Evolutionary conservation across 441 rosid species (phyloP).

Genomic region (Syzygium malaccense): DNA sequence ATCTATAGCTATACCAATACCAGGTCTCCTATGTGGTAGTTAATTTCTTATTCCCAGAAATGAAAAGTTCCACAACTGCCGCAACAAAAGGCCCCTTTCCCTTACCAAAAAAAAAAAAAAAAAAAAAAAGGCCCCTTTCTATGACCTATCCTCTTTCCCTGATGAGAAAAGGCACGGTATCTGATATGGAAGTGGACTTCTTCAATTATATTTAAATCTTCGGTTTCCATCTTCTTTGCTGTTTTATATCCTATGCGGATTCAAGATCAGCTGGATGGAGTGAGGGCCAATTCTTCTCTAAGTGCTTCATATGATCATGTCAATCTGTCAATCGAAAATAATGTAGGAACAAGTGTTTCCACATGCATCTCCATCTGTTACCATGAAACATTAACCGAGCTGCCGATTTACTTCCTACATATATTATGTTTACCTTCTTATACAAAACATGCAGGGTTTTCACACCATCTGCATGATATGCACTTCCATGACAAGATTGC

Average conservation of each 20-base stretch:
- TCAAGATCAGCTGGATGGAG: not conserved
- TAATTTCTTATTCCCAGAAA: not conserved
- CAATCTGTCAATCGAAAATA: too few relatives aligned
- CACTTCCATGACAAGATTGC: not conserved
- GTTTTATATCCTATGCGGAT: not conserved
- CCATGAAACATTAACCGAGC: not conserved
- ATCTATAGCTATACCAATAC: not conserved
- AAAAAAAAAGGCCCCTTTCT: not conserved
- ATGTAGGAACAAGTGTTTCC: not conserved
- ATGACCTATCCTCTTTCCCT: not conserved
- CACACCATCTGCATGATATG: not conserved
- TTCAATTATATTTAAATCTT: not conserved
- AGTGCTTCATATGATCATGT: not conserved
- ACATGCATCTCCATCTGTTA: not conserved
- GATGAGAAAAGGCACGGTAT: not conserved
- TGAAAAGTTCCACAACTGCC: not conserved
- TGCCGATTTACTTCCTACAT: not conserved
- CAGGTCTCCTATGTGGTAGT: not conserved
- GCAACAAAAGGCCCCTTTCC: not conserved
- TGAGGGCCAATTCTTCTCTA: not conserved
- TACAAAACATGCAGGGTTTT: not conserved
- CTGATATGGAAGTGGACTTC: not conserved
- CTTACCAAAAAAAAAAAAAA: too few relatives aligned
- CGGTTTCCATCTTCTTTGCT: not conserved
- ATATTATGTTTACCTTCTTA: not conserved